Conservation (phyloP, 257 asterid genomes). For the Lavandula angustifolia region DNA sequence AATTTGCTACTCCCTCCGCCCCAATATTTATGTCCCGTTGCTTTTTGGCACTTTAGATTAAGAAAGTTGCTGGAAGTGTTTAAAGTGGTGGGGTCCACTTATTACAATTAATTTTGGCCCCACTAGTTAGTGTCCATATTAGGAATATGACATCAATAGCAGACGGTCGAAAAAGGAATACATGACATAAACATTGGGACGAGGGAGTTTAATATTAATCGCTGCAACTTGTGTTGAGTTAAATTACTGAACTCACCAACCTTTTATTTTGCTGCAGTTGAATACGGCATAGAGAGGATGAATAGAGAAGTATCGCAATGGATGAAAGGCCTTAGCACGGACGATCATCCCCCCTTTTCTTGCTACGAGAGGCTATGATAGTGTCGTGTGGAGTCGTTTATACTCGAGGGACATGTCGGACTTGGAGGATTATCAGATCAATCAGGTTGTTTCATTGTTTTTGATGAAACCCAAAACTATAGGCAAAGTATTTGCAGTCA, state of each 20-base stretch:
- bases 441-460: conserved; percentile 51
- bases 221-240: conserved; percentile 7
- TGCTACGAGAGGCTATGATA: conserved; percentile 92
- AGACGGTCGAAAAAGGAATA: too few species aligned
- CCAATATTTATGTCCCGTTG: too few species aligned
- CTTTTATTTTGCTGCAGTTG: conserved; percentile 51
- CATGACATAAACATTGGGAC: too few species aligned
- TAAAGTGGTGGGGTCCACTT: too few species aligned
- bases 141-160: too few species aligned
- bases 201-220: background rate
- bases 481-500: background rate
- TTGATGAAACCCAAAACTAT: background rate
- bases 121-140: too few species aligned
- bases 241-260: conserved; percentile 2
- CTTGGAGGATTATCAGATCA: conserved; percentile 63
- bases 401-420: conserved; percentile 71
- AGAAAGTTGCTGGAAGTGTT: too few species aligned
- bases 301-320: conserved; percentile 81
- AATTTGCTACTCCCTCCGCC: conserved; percentile 10
- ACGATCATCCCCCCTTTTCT: conserved; percentile 74
- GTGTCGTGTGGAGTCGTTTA: conserved; percentile 97
- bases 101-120: too few species aligned
- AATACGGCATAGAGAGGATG: conserved; percentile 81
- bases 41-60: too few species aligned
- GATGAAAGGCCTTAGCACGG: conserved; percentile 72